Evolutionary conservation across 1,139 yeast genomes (phyloP), one percentile per base, ranked within the genome.

Genomic region (Yamadazyma dushanensis): DNA sequence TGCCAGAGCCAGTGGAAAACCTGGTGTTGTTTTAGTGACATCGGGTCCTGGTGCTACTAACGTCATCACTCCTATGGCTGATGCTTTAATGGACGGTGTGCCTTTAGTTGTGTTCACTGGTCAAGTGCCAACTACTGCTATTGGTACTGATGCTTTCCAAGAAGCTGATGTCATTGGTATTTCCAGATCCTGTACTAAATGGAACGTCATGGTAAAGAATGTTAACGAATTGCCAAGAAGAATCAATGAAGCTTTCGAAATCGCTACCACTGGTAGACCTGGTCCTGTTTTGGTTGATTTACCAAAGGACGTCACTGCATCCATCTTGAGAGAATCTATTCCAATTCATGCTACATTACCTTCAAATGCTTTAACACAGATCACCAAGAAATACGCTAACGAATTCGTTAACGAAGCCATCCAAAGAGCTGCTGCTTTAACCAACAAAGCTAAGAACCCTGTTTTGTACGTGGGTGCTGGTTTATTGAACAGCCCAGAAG

Each of bases 1-100:
- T 53, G 97, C 98, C 39, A 76, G 95, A 51, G 98, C 95, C 23
- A 66, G 77, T 36, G 98, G 98, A 41, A 92, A 88, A 61, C 94
- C 97, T n/a, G 98, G 98, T 67, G 96, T 92, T 48, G 97, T 92
- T 39, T 73, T 92, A 54, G 98, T 92, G 35, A 92, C 98, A 13
- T 88, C 97, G 1, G 98, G 98, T 36, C 98, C 98, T 11, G 98
- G 97, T 55, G 98, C 98, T 31, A 92, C 98, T 37, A 92, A 92
- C 57, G 96, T 92, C 43, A 81, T 92, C 45, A 92, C 98, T 13
- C 97, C 98, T 37, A 77, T 92, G 87, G 96, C 96, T 44, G 98
- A 92, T 61, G 98, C 98, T 15, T 73, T 92, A 44, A 88, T 94
- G 54, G 98, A 92, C 61, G 98, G 98, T 65, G 89, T 89, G 29